Percentiles rank a stretch among this genome's conserved stretches.
phyloP scores from a whole-genome alignment of 2,329 filamentous ascomycete species.

The Monosporascus cannonballus region DNA sequence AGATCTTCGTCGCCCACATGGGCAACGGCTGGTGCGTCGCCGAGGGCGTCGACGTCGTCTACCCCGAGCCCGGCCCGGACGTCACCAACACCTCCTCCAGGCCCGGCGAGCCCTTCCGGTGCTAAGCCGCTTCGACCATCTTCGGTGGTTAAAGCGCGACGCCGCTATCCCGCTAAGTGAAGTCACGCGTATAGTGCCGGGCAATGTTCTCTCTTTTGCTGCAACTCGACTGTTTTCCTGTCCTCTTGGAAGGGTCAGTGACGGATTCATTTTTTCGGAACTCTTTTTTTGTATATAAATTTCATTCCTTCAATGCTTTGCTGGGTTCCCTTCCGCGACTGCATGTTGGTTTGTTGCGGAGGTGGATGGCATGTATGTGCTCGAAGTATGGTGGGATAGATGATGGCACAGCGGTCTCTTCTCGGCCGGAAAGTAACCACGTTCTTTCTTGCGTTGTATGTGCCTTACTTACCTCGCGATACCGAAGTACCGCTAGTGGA shows the following conservation, averaged over 20 bases:
- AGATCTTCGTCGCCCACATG: conserved; percentile 68
- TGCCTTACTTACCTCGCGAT: too few species aligned
- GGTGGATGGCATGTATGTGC: neutral
- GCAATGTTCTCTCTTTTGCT: too few species aligned
- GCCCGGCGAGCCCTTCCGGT: conserved; percentile 30
- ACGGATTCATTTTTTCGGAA: too few species aligned
- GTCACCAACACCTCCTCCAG: conserved; percentile 34
- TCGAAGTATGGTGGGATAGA: neutral
- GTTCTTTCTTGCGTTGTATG: too few species aligned
- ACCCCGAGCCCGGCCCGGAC: conserved; percentile 59
- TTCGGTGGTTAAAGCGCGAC: neutral
- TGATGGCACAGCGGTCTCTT: neutral
- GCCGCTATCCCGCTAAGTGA: too few species aligned
- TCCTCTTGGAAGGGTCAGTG: too few species aligned
- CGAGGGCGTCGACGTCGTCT: conserved; percentile 53
- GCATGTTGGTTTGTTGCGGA: neutral
- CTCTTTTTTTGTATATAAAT: neutral
- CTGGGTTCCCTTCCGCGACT: neutral
- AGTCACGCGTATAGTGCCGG: too few species aligned
- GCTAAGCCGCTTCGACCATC: conserved; percentile 1
- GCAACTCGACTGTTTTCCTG: too few species aligned
- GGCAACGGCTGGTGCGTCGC: conserved; percentile 51
- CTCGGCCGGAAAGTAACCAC: neutral
- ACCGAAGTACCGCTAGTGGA: too few species aligned
- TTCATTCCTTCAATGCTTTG: neutral